Percentiles rank a stretch among this genome's conserved stretches.
Conservation (phyloP, 2,329 filamentous ascomycete species). For the Cordyceps farinosa region DNA sequence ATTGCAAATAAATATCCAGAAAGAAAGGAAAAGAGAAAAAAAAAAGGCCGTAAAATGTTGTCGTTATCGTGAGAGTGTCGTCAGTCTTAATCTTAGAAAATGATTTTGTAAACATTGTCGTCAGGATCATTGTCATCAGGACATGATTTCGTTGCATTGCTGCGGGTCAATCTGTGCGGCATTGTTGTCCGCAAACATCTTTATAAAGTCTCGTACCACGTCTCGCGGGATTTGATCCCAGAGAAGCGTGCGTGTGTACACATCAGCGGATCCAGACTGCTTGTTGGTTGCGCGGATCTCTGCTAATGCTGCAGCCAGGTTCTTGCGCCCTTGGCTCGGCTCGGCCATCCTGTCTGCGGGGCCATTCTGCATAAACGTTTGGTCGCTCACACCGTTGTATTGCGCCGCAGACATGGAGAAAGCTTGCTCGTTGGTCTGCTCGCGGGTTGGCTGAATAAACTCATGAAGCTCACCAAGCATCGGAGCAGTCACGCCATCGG, state of each 20-base stretch:
- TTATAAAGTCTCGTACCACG: constrained; percentile 87
- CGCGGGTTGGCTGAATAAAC: constrained; percentile 69
- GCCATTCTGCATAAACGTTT: constrained; percentile 63
- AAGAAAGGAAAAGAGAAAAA: no score
- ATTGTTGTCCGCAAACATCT: constrained; percentile 78
- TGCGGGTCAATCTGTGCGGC: constrained; percentile 40
- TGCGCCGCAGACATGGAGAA: constrained; percentile 83
- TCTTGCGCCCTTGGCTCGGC: constrained; percentile 61
- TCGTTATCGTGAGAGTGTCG: constrained; percentile 35
- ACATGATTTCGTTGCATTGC: constrained; percentile 42
- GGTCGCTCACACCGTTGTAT: constrained; percentile 70
- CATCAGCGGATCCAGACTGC: constrained; percentile 70
- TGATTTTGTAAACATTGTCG: constrained; percentile 32
- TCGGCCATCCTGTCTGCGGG: constrained; percentile 46
- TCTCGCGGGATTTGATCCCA: constrained; percentile 93
- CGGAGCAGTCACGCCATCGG: constrained; percentile 47
- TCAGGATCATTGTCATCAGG: constrained; percentile 33
- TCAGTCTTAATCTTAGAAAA: constrained; percentile 19
- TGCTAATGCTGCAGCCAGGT: constrained; percentile 75
- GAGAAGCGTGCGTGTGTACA: constrained; percentile 87
- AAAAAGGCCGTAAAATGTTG: constrained; percentile 20
- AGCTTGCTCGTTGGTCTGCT: constrained; percentile 83
- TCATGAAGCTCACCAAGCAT: constrained; percentile 65
- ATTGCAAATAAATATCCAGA: constrained; percentile 22
- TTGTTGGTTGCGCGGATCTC: constrained; percentile 71